Base-by-base conservation (phyloP, 768 basidiomycete genomes). In the Goffeauzyma gilvescens region DNA sequence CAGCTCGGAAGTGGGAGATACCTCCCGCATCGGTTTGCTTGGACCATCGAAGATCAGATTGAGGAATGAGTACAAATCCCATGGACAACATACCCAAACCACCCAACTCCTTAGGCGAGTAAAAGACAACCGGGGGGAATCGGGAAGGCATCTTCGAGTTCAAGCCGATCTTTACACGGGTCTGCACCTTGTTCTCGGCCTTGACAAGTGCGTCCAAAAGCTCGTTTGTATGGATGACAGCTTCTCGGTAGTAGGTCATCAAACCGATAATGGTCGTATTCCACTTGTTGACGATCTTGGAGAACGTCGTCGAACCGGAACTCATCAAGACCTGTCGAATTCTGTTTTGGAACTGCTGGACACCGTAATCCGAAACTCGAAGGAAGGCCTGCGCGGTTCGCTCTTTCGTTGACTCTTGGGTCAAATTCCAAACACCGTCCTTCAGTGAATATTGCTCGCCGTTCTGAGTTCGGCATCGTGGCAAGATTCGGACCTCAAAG, bases 121-220 rank as follows among this genome's bases (percentile, higher is more conserved):
- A 90, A 70, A 87, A 90, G 6, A 89, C 54, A 25, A 49, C 48
- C 21, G 60, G 90, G 81, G 44, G 93, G 75, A 96, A 95, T 72
- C 87, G 80, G 4, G 87, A 93, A 18, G 93, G 93, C 93, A 98
- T 96, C 69, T 96, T 93, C 65, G 81, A 84, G 72, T 95, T 93
- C 53, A 93, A 60, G n/a, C 90, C 93, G 49, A 98, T 95, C 73
- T 96, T 96, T 57, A 98, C 90, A 67, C 93, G 84, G 3, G 89
- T 95, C 66, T 98, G 93, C 35, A 96, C 90, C 71, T 96, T 96
- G 74, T 95, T 95, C 69, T 98, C 90, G 2, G 89, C 86, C 66
- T 98, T 98, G 58, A 98, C 93, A 30, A 96, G 71, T 0, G 86
- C 75, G 60, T 96, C 93, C 37, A 98, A 74, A 15, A 98, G 70